Evolutionary conservation across 306 rosid species (phyloP), one percentile per base, ranked within the genome.

Genomic region (Cucurbita argyrosperma): DNA sequence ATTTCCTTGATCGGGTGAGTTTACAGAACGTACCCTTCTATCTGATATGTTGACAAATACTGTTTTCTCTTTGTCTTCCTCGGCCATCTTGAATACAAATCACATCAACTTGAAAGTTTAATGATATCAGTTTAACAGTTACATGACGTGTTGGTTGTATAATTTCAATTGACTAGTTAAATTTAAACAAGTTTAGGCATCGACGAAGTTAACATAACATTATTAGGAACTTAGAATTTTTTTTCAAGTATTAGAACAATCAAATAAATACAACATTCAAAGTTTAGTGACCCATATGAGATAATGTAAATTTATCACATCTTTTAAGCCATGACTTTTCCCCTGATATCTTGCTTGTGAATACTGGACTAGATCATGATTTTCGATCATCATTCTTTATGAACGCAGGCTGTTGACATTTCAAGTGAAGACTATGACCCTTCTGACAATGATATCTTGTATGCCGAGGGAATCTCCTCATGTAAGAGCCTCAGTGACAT

Each of bases 1-100:
- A 88, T 78, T 92, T 89, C 78, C 87, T 91, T 60, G 78, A 82
- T 63, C 83, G 86, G 87, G 96, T 91, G 63, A 81, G 92, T 78
- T 75, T 11, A 72, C 42, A 37, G 3, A 30, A 30, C 35, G 35
- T 30, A 30, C 35, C 35, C 35, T 30, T 30, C 35, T 30, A 30
- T 30, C 4, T 30, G 4, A 30, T 30, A 30, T 30, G 35, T 3
- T 30, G 35, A 30, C 2, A 30, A 30, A 30, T 3, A 3, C 4
- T 30, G 35, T 30, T 30, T 30, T 30, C 4, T 30, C 35, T 30
- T 3, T 30, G 35, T 30, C 35, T 30, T 30, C 35, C 35, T 30
- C 4, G 35, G 35, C 35, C 35, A 30, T 30, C 35, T 30, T 30
- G 4, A 30, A 30, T 30, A 30, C 4, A 30, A 30, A 30, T 30